Evolutionary conservation across 2,329 filamentous ascomycete species (phyloP).

Genomic region (Colletotrichum godetiae): DNA sequence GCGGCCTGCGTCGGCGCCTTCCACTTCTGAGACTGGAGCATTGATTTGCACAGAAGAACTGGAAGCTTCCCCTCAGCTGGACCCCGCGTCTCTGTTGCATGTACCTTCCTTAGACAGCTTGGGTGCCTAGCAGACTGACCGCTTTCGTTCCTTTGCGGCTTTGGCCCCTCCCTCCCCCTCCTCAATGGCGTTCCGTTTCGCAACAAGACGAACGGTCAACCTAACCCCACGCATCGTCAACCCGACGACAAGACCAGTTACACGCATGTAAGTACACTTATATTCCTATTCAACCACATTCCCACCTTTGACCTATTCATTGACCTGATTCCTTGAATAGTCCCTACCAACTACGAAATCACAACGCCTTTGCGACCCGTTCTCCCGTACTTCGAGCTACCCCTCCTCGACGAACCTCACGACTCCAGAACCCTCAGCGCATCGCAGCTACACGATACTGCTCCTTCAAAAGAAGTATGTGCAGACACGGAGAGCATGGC

Average conservation of each 20-base stretch:
- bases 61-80: constrained; percentile 29
- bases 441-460: constrained; percentile 31
- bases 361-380: constrained; percentile 10
- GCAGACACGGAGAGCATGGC: constrained; percentile 31
- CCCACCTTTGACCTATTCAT: background rate
- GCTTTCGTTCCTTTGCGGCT: constrained; percentile 33
- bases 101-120: constrained; percentile 30
- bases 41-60: constrained; percentile 1
- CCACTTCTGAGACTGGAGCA: constrained; percentile 24
- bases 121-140: constrained; percentile 22
- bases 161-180: constrained; percentile 24
- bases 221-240: constrained; percentile 30
- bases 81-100: constrained; percentile 30
- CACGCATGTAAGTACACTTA: constrained; percentile 19
- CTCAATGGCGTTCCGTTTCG: constrained; percentile 32
- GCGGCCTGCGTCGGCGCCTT: constrained; percentile 28
- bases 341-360: constrained; percentile 21
- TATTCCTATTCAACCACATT: background rate
- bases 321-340: background rate
- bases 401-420: constrained; percentile 18
- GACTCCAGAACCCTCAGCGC: constrained; percentile 31
- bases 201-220: constrained; percentile 23
- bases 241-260: constrained; percentile 14
- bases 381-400: constrained; percentile 20
- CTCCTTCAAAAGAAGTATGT: constrained; percentile 37